phyloP scores from a whole-genome alignment of 192 early-diverging fungal genomes.

The Glomus cerebriforme region DNA sequence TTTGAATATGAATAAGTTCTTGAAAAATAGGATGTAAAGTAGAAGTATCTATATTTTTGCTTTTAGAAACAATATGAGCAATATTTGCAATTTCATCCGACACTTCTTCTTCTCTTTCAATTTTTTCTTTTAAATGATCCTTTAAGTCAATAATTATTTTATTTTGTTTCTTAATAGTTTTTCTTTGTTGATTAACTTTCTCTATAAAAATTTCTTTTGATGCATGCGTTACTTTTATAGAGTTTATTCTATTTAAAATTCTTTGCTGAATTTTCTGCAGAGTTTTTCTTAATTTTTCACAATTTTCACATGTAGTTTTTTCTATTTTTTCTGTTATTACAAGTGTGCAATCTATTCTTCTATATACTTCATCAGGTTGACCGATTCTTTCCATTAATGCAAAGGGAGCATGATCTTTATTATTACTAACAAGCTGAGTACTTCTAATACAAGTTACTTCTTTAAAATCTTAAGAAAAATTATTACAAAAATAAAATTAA shows the following conservation, averaged over 20 bases:
- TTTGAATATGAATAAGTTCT: not conserved
- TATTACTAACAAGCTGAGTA: too few relatives aligned
- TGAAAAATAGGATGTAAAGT: slow-evolving; percentile 4
- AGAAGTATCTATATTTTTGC: not conserved
- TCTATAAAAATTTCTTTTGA: slow-evolving; percentile 3
- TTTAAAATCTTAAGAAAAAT: too few relatives aligned
- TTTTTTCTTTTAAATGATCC: not conserved
- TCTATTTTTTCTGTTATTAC: not conserved
- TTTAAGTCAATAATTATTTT: not conserved
- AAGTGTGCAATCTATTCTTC: not conserved
- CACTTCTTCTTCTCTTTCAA: not conserved
- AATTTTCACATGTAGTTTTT: not conserved
- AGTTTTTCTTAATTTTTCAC: not conserved
- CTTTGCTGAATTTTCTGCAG: too few relatives aligned
- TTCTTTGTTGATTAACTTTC: not conserved
- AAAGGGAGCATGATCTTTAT: too few relatives aligned
- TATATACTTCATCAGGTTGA: not conserved
- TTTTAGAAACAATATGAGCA: not conserved
- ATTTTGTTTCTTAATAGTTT: not conserved
- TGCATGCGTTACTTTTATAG: not conserved
- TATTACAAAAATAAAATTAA: too few relatives aligned
- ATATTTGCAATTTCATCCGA: not conserved
- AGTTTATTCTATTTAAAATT: not conserved
- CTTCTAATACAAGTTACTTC: too few relatives aligned
- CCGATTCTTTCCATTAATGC: not conserved